Percentiles rank a stretch among this genome's conserved stretches.
phyloP scores from a whole-genome alignment of 306 rosid genomes.

The Trifolium repens region DNA sequence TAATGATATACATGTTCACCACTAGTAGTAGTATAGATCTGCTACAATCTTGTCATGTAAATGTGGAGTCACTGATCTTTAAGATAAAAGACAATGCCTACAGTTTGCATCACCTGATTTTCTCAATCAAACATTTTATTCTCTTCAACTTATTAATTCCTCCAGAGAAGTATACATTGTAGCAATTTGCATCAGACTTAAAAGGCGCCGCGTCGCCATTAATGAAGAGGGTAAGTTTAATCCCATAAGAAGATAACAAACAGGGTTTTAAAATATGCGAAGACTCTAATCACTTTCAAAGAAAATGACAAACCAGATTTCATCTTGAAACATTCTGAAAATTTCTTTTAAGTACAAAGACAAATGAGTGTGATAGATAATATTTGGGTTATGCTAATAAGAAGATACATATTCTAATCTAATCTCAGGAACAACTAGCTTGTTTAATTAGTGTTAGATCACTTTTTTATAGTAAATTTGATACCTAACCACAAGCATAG shows the following conservation, averaged over 20 bases:
- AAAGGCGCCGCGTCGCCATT: background rate
- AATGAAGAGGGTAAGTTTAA: conserved; percentile 8
- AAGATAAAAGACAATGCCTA: background rate
- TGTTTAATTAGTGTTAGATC: conserved; percentile 18
- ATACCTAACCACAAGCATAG: too few species aligned
- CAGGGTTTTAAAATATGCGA: background rate
- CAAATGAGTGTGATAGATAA: conserved; percentile 22
- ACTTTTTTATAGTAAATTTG: background rate
- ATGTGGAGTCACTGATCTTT: background rate
- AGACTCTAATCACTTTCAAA: background rate
- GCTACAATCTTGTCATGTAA: background rate
- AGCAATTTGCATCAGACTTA: background rate
- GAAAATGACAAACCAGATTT: background rate
- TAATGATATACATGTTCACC: background rate
- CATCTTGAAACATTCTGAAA: background rate
- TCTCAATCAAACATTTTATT: background rate
- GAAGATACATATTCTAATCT: background rate
- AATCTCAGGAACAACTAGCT: background rate
- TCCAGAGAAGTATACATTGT: background rate
- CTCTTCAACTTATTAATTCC: background rate
- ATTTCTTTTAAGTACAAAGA: background rate
- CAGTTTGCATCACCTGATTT: background rate
- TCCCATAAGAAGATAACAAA: conserved; percentile 5
- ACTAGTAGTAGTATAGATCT: background rate
- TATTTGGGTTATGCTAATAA: conserved; percentile 10